Base-by-base conservation (phyloP, 148 eudicot genomes). In the Selenicereus undatus region DNA sequence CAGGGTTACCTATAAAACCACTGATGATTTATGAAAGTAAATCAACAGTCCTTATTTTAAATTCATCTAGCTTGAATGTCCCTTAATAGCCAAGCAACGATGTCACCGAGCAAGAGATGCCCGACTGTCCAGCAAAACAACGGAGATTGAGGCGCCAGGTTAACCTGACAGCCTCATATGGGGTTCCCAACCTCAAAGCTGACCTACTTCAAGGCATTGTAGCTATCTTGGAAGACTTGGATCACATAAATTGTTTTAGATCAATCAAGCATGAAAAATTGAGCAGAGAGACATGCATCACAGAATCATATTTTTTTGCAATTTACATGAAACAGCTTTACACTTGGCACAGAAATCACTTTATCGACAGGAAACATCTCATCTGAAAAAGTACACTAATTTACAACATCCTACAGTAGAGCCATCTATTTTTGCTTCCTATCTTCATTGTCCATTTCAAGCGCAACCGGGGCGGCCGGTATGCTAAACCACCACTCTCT, bases 401-500 rank as follows among this genome's bases (percentile, higher is more conserved):
- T 35, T 75, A 83, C 80, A 83, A 56, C 76, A 73, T 24, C 13
- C 30, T 45, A 45, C 9, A 5, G 24, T 22, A 22, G 11, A 22
- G 16, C 3, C 0, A 9, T 43, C 60, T 81, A 84, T 83, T 78
- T 91, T 24, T 80, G 87, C 87, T 95, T 95, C 87, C 93, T 95
- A 58, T 90, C 92, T 51, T 95, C 97, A 42, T 89, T 84, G 7
- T 76, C 85, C 81, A 87, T 87, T 80, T 91, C 92, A 12, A 95
- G 92, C 43, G 90, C 71, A 30, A 95, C 97, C 4, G 97, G 98
- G 78, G 98, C 97, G 2, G 93, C 97, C 4, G 99, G 99, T 78
- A 95, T 91, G 80, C 99, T 93, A 81, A 93, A 95, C 99, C 97
- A 95, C 97, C 99, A 95, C 78, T 92, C 99, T 82, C 90, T 87